Evolutionary conservation across 495 filamentous ascomycete genomes (phyloP).

Genomic region (Lichenothelia convexa): DNA sequence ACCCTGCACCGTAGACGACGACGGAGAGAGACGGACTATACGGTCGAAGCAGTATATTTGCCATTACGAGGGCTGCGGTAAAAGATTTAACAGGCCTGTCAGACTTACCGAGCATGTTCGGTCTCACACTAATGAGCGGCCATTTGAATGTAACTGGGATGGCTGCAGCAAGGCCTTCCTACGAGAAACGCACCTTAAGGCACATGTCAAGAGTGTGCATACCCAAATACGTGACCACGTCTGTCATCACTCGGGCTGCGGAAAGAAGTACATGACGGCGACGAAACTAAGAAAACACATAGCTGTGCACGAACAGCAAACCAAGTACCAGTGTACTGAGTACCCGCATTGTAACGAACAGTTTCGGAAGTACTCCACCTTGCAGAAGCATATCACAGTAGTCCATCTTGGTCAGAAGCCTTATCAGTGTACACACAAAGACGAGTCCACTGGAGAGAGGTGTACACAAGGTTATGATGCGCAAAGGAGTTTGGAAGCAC

Average conservation of each 20-base stretch:
- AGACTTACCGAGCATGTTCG: slow-evolving; percentile 59
- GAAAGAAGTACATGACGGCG: slow-evolving; percentile 59
- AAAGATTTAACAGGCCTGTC: slow-evolving; percentile 76
- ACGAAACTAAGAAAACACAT: slow-evolving; percentile 41
- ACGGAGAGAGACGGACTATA: background rate
- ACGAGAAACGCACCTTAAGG: slow-evolving; percentile 60
- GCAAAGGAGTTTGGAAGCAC: slow-evolving; percentile 45
- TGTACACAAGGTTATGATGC: slow-evolving; percentile 60
- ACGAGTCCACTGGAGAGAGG: slow-evolving; percentile 33
- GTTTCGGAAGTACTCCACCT: slow-evolving; percentile 77
- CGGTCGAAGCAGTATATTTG: slow-evolving; percentile 51
- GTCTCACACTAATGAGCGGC: slow-evolving; percentile 62
- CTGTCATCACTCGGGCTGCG: slow-evolving; percentile 54
- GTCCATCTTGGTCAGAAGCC: slow-evolving; percentile 52
- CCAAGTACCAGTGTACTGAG: slow-evolving; percentile 37
- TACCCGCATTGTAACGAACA: slow-evolving; percentile 55
- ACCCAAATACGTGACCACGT: slow-evolving; percentile 48
- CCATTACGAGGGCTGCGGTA: slow-evolving; percentile 47
- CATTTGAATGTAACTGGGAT: slow-evolving; percentile 45
- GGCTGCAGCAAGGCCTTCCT: slow-evolving; percentile 68
- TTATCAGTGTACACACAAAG: slow-evolving; percentile 42
- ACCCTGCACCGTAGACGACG: no score
- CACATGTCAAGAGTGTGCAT: slow-evolving; percentile 70
- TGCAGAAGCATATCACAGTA: slow-evolving; percentile 61
- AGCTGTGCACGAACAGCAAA: slow-evolving; percentile 19